Conservation (phyloP, 2,329 filamentous ascomycete species). For the Tricladium varicosporioides region DNA sequence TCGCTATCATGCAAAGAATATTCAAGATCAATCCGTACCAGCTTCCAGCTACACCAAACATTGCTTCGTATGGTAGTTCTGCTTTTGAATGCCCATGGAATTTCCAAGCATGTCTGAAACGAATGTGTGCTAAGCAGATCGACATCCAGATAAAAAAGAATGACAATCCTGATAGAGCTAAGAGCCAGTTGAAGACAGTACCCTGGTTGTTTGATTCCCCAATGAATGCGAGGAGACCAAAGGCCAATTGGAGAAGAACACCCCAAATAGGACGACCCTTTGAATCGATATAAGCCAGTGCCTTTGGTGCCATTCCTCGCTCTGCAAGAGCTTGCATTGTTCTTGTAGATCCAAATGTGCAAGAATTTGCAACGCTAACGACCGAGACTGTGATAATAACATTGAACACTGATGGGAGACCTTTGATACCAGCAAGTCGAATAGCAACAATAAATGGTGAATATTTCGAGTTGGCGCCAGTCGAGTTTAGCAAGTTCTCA, state of each 20-base stretch:
- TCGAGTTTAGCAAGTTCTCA: constrained; percentile 26
- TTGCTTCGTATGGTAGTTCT: constrained; percentile 42
- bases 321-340: constrained; percentile 49
- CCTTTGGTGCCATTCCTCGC: constrained; percentile 39
- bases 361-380: constrained; percentile 51
- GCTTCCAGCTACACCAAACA: constrained; percentile 61
- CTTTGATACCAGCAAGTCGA: constrained; percentile 47
- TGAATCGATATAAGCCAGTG: constrained; percentile 60
- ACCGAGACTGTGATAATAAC: constrained; percentile 50
- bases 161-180: constrained; percentile 68
- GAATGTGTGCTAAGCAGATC: constrained; percentile 62
- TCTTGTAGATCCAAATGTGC: constrained; percentile 49
- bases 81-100: constrained; percentile 51
- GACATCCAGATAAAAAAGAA: constrained; percentile 73
- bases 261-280: constrained; percentile 58
- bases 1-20: constrained; percentile 61
- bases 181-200: constrained; percentile 60
- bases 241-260: constrained; percentile 49
- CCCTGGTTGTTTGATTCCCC: constrained; percentile 41
- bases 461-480: constrained; percentile 32
- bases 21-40: constrained; percentile 68
- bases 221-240: constrained; percentile 59
- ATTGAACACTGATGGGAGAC: constrained; percentile 52
- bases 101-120: constrained; percentile 61
- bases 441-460: constrained; percentile 52